Conservation (phyloP, 2,329 filamentous ascomycete genomes). For the Akanthomyces dipterigenus region DNA sequence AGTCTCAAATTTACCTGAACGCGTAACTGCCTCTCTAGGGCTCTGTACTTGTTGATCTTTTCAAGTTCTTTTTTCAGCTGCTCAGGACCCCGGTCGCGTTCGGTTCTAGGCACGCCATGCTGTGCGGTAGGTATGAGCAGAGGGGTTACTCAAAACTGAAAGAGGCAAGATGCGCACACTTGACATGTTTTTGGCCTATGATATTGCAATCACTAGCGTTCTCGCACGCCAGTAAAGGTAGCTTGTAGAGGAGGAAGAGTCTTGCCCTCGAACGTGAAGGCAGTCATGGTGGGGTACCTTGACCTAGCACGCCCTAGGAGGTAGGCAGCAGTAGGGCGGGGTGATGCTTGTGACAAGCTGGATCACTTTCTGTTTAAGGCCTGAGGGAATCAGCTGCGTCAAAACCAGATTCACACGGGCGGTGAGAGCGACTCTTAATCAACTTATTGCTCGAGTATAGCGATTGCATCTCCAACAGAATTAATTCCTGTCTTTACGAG, state of each 20-base stretch:
- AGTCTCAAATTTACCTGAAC: conserved; percentile 44
- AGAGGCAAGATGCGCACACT: neutral
- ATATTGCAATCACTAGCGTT: neutral
- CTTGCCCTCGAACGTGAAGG: neutral
- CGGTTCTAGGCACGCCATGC: conserved; percentile 77
- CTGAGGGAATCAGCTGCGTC: no score
- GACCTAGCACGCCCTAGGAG: no score
- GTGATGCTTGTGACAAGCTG: no score
- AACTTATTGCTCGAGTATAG: no score
- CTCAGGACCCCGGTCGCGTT: conserved; percentile 57
- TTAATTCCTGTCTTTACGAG: no score
- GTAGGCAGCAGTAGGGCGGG: no score
- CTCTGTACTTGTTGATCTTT: conserved; percentile 69
- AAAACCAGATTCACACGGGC: no score
- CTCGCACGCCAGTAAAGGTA: neutral
- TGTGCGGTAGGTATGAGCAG: conserved; percentile 30
- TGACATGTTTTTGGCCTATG: neutral
- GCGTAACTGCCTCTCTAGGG: conserved; percentile 61
- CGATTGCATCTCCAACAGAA: no score
- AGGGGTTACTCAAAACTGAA: neutral
- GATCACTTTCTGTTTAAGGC: no score
- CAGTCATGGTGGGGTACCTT: neutral
- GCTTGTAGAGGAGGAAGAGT: neutral
- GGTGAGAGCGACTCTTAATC: no score
- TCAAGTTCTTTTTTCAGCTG: conserved; percentile 64